Percentiles rank a stretch among this genome's conserved stretches.
These are phyloP conservation scores for Acanthamoeba culbertsoni DNA, from an alignment of 208 protist genomes.

Conservation along the genomic window DNA sequence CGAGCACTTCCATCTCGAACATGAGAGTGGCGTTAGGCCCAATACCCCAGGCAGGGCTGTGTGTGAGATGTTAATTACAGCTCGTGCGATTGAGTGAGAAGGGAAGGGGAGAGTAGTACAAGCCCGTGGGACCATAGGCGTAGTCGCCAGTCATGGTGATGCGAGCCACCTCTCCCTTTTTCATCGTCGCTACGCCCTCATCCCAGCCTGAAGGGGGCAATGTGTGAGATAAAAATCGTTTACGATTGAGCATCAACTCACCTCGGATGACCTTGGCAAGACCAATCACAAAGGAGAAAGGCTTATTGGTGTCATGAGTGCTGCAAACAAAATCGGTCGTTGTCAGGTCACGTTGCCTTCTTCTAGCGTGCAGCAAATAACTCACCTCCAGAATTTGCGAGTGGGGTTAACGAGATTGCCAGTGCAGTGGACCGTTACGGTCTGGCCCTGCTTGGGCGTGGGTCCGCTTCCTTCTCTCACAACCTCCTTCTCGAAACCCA, in stretches of 20 bases:
- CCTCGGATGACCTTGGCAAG: constrained; percentile 52
- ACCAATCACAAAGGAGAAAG: constrained; percentile 38
- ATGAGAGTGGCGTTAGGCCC: neutral
- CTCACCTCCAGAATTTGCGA: constrained; percentile 54
- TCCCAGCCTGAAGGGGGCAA: constrained; percentile 50
- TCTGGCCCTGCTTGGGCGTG: constrained; percentile 47
- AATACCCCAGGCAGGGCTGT: constrained; percentile 14
- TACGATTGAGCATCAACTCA: neutral
- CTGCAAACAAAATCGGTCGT: neutral
- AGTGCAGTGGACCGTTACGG: constrained; percentile 57
- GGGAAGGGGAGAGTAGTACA: neutral
- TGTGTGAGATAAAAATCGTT: neutral
- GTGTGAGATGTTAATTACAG: neutral
- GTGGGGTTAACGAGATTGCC: constrained; percentile 16
- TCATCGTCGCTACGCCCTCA: constrained; percentile 51
- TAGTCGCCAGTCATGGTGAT: constrained; percentile 53
- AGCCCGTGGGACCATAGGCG: constrained; percentile 50
- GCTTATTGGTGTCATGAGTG: constrained; percentile 41
- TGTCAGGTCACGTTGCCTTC: neutral
- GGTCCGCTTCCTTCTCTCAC: constrained; percentile 10
- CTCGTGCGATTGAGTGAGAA: neutral
- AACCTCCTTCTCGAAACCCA: constrained; percentile 18
- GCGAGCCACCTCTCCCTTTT: constrained; percentile 38
- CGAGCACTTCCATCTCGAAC: constrained; percentile 42
- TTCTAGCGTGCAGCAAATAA: neutral